Evolutionary conservation across 805 yeast species (phyloP), one percentile per base, ranked within the genome.

Genomic region (baker's yeast (Saccharomyces cerevisiae)): DNA sequence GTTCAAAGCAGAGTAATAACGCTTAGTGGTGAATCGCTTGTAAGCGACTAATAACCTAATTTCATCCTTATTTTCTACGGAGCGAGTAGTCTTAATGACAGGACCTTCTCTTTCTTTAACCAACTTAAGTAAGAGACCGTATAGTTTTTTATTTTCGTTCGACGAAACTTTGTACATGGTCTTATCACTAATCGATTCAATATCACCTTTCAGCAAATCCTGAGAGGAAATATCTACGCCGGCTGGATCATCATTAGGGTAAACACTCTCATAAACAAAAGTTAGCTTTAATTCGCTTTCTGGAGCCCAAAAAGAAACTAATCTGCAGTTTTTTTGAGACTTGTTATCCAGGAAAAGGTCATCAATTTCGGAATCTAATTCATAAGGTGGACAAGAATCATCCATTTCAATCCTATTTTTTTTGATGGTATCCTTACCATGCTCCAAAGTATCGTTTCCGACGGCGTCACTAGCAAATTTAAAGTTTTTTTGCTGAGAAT

Each of bases 11-110:
- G 95, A 83, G 71, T 85, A 89, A 75, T 86, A 92, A 61, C 89
- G 85, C 49, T 94, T 85, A 11, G 97, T 85, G 27, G 96, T 77
- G 58, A 84, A 83, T 69, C 87, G 90, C 63, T 84, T 86, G 75
- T 80, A 92, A 48, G 96, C 98, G 64, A 94, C 86, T 50, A 94
- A 82, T 56, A 92, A 82, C 67, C 98, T 79, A 67, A 87, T 85
- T 72, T 92, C 98, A 56, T 85, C 85, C 9, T 85, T 77, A 59
- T 85, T 85, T 61, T 87, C 89, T 53, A 88, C 77, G 55, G 92
- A 85, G 31, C 62, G 62, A 63, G 83, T 85, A 66, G 89, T 88
- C 72, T 85, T 91, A 65, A 94, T 89, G 28, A 90, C 95, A 21
- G 98, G 97, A 54, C 98, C 98, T 51, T 89, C 84, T 57, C 92